phyloP scores from a whole-genome alignment of 2,329 filamentous ascomycete genomes.

The Hyphodiscus sp. region DNA sequence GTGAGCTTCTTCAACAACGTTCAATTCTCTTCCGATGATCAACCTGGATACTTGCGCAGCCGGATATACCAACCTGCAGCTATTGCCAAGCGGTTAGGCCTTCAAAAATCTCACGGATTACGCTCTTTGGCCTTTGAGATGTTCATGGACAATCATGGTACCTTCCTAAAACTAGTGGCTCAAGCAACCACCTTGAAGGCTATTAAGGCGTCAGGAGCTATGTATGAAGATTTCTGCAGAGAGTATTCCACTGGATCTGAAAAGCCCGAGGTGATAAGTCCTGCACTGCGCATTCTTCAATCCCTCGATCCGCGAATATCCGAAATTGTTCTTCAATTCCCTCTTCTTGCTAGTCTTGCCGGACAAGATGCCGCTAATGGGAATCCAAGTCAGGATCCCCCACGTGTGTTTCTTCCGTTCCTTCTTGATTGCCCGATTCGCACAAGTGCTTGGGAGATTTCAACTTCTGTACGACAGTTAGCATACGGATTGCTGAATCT shows the following conservation, averaged over 20 bases:
- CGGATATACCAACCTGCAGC: constrained; percentile 34
- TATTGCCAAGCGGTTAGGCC: constrained; percentile 39
- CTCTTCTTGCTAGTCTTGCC: constrained; percentile 14
- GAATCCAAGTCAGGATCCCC: neutral
- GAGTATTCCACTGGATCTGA: constrained; percentile 17
- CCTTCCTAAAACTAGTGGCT: constrained; percentile 20
- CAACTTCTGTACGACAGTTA: constrained; percentile 42
- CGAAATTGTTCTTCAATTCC: constrained; percentile 42
- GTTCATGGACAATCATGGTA: constrained; percentile 18
- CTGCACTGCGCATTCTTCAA: constrained; percentile 3
- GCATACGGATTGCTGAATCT: constrained; percentile 48
- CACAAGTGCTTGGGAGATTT: constrained; percentile 51
- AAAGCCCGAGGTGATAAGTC: neutral
- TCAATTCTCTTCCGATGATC: constrained; percentile 9
- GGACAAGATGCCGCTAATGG: constrained; percentile 10
- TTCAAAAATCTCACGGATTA: constrained; percentile 33
- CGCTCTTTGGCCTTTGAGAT: constrained; percentile 32
- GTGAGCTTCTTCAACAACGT: constrained; percentile 67
- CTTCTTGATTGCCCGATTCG: constrained; percentile 51
- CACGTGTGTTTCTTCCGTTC: constrained; percentile 57
- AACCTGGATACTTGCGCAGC: constrained; percentile 18
- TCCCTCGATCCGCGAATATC: constrained; percentile 43
- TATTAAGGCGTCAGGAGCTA: constrained; percentile 8
- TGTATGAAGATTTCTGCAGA: constrained; percentile 21
- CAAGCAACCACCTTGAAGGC: constrained; percentile 18